These are phyloP conservation scores for Citrus sp. DNA, from an alignment of 345 rosid species.

Conservation along the genomic window DNA sequence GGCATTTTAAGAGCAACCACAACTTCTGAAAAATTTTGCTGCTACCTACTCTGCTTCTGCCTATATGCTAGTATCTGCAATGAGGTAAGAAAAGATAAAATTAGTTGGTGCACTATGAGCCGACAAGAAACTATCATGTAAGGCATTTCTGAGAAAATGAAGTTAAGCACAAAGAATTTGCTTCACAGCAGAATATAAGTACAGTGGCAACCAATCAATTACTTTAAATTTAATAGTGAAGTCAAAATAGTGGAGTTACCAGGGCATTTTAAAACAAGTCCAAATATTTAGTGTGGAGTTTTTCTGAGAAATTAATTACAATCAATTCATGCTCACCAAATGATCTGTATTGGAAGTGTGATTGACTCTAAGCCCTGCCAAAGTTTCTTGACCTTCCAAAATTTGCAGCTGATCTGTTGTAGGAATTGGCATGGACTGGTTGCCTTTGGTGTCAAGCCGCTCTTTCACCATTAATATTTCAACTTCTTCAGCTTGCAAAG, in stretches of 20 bases:
- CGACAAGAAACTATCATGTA: not conserved
- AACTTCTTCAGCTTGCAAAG: slow-evolving; percentile 65
- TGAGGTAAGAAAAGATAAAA: not conserved
- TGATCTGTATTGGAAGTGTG: slow-evolving; percentile 25
- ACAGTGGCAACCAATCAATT: no score
- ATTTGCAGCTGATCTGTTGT: slow-evolving; percentile 40
- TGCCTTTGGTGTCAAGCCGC: slow-evolving; percentile 22
- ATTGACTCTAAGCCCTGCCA: slow-evolving; percentile 33
- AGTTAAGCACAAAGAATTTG: no score
- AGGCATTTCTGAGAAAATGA: no score
- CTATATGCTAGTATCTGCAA: slow-evolving; percentile 55
- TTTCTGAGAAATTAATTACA: not conserved
- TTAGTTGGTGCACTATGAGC: not conserved
- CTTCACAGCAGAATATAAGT: not conserved
- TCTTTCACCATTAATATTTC: slow-evolving; percentile 55
- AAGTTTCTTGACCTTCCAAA: slow-evolving; percentile 54
- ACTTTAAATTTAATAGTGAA: no score
- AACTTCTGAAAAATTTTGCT: not conserved
- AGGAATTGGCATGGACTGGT: slow-evolving; percentile 21
- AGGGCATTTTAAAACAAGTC: not conserved
- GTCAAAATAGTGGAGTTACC: not conserved
- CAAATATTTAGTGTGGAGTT: not conserved
- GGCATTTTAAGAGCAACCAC: not conserved
- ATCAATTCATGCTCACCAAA: slow-evolving; percentile 35
- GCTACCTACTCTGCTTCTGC: slow-evolving; percentile 28